Base-by-base conservation (phyloP, 495 filamentous ascomycete species). In the Saxispiralis lemnorum region DNA sequence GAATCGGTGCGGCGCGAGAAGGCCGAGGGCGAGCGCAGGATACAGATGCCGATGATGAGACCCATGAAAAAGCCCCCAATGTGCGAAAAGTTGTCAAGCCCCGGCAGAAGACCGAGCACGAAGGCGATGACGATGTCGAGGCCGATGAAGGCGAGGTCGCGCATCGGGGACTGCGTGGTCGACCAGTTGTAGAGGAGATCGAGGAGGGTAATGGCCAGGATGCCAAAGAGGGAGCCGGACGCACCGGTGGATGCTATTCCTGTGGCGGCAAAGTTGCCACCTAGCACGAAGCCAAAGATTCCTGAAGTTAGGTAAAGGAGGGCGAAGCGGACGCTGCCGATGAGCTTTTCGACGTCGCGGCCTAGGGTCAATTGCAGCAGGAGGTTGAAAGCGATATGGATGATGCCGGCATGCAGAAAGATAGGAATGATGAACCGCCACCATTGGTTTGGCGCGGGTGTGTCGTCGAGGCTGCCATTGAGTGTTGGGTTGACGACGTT, bases 1-100 rank as follows among this genome's bases (percentile, higher is more conserved):
- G 66, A 58, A 6, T 44, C 31, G 18, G 88, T 89, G 20, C 79
- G 76, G 28, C 77, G 68, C 1, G 85, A 74, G 11, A 97, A 71
- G 2, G 73, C 65, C 46, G 81, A 79, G 0, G 89, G 89, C 6
- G 89, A 94, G 51, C 81, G 84, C 53, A 96, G 68, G 35, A 97
- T 62, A 50, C 78, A 85, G 30, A 96, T 65, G 5, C 89, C 89
- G 18, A 95, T 70, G 5, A 78, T 79, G 13, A 97, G 62, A 0
- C 89, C 89, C 78, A 93, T 89, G 39, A 93, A 62, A 56, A 97
- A 95, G 7, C 89, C 89, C 30, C 89, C 89, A 46, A 97, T 93
- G 54, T 97, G 89, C 18, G 81, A 78, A 63, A 97, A 97, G 61
- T 97, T 97, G 65, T 97, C 89, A 35, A 97, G 62, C 7, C 86